Percentiles rank a stretch among this genome's conserved stretches.
phyloP scores from a whole-genome alignment of 2,329 filamentous ascomycete genomes.

The Ceratocystis cubensis region DNA sequence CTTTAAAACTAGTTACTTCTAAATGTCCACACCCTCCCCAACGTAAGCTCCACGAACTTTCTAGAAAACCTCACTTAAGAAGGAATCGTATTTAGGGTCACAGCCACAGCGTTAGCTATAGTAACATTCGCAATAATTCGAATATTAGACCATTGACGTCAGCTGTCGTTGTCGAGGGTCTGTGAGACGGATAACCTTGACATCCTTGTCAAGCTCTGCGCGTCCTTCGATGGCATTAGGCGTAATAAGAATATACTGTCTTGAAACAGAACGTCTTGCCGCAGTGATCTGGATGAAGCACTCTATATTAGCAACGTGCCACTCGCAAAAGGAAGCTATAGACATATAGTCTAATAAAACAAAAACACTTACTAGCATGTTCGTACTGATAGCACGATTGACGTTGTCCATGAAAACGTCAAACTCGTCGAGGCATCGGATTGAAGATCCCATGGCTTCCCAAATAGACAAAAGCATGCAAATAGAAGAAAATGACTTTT shows the following conservation, averaged over 20 bases:
- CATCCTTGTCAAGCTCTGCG: conserved; percentile 50
- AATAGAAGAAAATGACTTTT: conserved; percentile 96
- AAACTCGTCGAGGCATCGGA: conserved; percentile 92
- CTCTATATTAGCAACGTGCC: conserved; percentile 2
- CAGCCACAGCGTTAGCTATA: no score
- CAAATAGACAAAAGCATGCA: conserved; percentile 85
- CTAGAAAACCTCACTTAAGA: not conserved
- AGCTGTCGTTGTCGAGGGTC: conserved; percentile 44
- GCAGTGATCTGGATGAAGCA: conserved; percentile 34
- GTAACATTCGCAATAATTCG: not conserved
- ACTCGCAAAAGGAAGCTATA: not conserved
- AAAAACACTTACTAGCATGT: conserved; percentile 62
- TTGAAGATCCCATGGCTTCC: conserved; percentile 95
- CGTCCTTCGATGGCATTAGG: conserved; percentile 66
- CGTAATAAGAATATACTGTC: conserved; percentile 93
- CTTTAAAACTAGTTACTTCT: not conserved
- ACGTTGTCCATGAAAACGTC: conserved; percentile 99
- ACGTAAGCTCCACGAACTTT: not conserved
- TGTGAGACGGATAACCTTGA: conserved; percentile 59
- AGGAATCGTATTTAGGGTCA: not conserved
- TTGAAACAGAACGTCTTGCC: conserved; percentile 72
- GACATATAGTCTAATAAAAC: not conserved
- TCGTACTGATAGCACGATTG: conserved; percentile 84
- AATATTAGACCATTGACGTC: conserved; percentile 13
- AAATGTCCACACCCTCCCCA: not conserved